Base-by-base conservation (phyloP, 2,329 filamentous ascomycete species). In the Juglanconis juglandina region DNA sequence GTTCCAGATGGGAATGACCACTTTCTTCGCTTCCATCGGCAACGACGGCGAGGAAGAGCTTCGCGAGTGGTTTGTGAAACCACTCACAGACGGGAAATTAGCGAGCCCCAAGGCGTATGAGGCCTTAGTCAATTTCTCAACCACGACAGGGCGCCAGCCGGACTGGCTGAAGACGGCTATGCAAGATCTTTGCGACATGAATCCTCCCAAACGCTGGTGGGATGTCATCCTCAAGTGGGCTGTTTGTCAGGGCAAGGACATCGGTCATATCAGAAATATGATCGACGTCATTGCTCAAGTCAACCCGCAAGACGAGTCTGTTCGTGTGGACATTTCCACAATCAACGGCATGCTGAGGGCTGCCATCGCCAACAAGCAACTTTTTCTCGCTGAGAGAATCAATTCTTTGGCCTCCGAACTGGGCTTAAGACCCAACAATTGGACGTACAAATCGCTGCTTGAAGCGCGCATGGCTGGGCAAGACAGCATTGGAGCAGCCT, bases 171-270 rank as follows among this genome's bases (percentile, higher is more conserved):
- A 83, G 56, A 71, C 76, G 1, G 75, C 89, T 10, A 86, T 92
- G 61, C 77, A 80, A 58, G 65, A 77, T 24, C 73, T 86, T 8
- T 77, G 81, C 48, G 76, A 81, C 55, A 73, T 69, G 49, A 75
- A 72, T 56, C 80, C 76, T 5, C 70, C 69, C 47, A 86, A 88
- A 64, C 73, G 79, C 37, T 81, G 82, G 30, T 92, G 90, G 86
- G 88, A 95, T 68, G 81, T 87, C 11, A 78, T 91, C 11, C 82
- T 95, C 48, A 84, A 91, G 56, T 93, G 89, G 86, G 88, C 91
- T 35, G 87, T 90, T 11, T 81, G 88, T 7, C 73, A 82, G 58
- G 89, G 87, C 24, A 90, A 88, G 69, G 85, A 86, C 1, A 84
- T 89, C 1, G 85, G 91, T 71, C 87, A 91, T 69, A 81, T 93